Evolutionary conservation across 257 asterid genomes (phyloP).

Genomic region (Anisodus tanguticus): DNA sequence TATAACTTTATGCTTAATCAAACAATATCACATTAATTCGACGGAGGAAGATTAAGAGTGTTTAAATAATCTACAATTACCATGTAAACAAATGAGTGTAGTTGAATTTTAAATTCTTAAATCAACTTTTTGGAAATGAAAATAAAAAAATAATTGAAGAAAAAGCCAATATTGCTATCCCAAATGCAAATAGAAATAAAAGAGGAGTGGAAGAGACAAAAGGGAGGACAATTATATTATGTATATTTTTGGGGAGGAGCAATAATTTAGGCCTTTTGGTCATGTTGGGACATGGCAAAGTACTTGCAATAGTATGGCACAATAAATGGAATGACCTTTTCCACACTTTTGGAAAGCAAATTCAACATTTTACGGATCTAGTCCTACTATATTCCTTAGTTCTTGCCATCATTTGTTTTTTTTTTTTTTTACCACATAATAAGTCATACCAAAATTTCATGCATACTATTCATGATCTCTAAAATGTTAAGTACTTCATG

Average conservation of each 20-base stretch:
- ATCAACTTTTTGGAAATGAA: not conserved
- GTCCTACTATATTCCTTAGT: not conserved
- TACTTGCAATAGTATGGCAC: not conserved
- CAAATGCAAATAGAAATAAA: not conserved
- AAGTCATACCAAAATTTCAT: constrained; percentile 18
- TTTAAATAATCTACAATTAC: not conserved
- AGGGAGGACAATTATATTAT: not conserved
- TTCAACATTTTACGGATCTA: constrained; percentile 12
- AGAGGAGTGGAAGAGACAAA: not conserved
- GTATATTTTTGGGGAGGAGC: not conserved
- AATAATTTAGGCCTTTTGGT: constrained; percentile 15
- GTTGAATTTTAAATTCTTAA: not conserved
- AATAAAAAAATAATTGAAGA: not conserved
- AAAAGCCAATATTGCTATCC: not conserved
- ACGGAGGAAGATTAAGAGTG: not conserved
- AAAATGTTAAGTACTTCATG: not conserved
- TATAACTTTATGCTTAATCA: no score
- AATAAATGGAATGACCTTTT: constrained; percentile 23
- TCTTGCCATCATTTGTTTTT: not conserved
- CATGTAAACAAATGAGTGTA: not conserved
- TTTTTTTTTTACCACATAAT: constrained; percentile 2
- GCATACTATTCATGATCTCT: not conserved
- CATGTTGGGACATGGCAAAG: constrained; percentile 27
- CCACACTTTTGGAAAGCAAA: not conserved
- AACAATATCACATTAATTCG: no score